These are phyloP conservation scores for Persicaria maculosa DNA, from an alignment of 148 eudicot species.

Conservation along the genomic window DNA sequence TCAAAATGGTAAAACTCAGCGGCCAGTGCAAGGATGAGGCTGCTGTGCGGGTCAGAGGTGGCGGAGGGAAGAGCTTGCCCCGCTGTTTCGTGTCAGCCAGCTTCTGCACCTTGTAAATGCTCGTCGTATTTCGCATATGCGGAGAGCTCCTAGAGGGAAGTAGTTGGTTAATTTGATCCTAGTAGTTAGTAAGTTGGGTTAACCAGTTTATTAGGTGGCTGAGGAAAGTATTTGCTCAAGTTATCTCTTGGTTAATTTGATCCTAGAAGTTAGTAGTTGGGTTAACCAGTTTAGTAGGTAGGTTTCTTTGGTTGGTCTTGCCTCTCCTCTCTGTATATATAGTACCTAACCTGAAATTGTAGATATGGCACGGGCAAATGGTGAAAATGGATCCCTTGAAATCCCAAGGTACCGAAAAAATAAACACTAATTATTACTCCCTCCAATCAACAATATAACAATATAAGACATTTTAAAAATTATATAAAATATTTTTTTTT, in stretches of 20 bases:
- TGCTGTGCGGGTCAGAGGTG: constrained; percentile 8
- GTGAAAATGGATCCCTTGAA: background rate
- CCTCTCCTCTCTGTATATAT: background rate
- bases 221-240: too few species aligned
- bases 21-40: constrained; percentile 22
- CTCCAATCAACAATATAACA: too few species aligned
- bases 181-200: background rate
- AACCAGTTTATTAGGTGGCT: background rate
- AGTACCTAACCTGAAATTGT: background rate
- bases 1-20: constrained; percentile 12
- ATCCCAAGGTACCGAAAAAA: background rate
- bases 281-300: background rate
- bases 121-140: background rate
- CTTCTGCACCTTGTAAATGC: background rate
- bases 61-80: constrained; percentile 23
- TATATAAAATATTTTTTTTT: too few species aligned
- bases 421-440: too few species aligned
- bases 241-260: background rate
- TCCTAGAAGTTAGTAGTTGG: background rate
- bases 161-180: background rate
- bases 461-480: too few species aligned
- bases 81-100: constrained; percentile 22
- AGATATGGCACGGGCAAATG: background rate
- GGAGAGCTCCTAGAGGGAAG: background rate
- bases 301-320: background rate